phyloP scores from a whole-genome alignment of 495 filamentous ascomycete genomes.

The Neurospora sp. region DNA sequence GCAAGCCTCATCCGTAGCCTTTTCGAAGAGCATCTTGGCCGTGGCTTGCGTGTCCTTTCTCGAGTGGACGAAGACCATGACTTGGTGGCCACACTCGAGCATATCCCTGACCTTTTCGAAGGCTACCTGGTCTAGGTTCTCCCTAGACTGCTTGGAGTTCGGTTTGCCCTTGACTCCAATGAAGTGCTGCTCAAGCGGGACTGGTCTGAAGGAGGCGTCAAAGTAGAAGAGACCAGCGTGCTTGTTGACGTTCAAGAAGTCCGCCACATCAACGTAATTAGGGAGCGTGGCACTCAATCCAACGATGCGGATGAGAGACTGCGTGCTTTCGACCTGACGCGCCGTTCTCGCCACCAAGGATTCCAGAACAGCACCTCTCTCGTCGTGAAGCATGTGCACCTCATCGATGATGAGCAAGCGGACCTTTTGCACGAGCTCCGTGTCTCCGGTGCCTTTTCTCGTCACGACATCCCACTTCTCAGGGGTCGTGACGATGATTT shows the following conservation, averaged over 20 bases:
- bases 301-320: conserved; percentile 91
- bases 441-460: conserved; percentile 91
- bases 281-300: conserved; percentile 91
- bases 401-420: conserved; percentile 95
- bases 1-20: conserved; percentile 70
- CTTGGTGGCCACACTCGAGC: conserved; percentile 77
- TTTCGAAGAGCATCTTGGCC: conserved; percentile 73
- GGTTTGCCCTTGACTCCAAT: conserved; percentile 91
- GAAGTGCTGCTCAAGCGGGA: conserved; percentile 96
- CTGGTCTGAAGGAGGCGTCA: conserved; percentile 87
- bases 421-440: conserved; percentile 95
- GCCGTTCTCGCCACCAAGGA: conserved; percentile 90
- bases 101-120: conserved; percentile 96
- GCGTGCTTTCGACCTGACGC: conserved; percentile 94
- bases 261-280: conserved; percentile 92
- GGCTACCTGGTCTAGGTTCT: conserved; percentile 74
- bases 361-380: conserved; percentile 90
- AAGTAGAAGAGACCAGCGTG: conserved; percentile 94
- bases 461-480: conserved; percentile 99
- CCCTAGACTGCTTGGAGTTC: conserved; percentile 63
- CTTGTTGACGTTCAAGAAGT: conserved; percentile 93
- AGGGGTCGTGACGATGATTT: conserved; percentile 97
- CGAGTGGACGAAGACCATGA: conserved; percentile 99
- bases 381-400: conserved; percentile 99
- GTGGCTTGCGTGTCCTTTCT: conserved; percentile 87